phyloP scores from a whole-genome alignment of 495 filamentous ascomycete species.

The Aspergillus leporis region DNA sequence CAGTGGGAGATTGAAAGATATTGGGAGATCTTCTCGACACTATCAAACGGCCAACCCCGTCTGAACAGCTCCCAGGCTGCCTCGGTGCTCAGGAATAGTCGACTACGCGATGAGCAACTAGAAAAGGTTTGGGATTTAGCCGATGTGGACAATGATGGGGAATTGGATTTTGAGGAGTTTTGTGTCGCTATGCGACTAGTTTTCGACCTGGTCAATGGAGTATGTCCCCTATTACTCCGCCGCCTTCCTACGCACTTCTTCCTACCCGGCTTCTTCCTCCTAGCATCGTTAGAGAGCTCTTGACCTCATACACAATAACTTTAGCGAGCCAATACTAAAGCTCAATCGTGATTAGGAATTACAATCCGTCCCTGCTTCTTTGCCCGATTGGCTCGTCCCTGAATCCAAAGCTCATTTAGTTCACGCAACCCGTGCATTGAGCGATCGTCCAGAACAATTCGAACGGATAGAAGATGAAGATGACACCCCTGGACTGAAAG shows the following conservation, averaged over 20 bases:
- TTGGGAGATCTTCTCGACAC: conserved; percentile 96
- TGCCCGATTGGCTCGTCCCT: conserved; percentile 95
- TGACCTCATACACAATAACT: background rate
- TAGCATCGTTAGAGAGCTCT: background rate
- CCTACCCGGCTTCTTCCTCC: background rate
- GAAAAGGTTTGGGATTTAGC: conserved; percentile 97
- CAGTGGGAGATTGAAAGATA: conserved; percentile 96
- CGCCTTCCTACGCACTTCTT: background rate
- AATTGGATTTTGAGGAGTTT: conserved; percentile 98
- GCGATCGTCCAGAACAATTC: conserved; percentile 71
- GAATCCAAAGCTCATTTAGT: conserved; percentile 96
- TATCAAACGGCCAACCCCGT: conserved; percentile 75
- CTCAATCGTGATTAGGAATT: conserved; percentile 63
- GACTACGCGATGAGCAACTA: conserved; percentile 88
- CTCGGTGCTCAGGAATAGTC: conserved; percentile 92
- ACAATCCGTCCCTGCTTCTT: conserved; percentile 72
- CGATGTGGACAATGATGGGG: conserved; percentile 94
- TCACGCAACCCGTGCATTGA: conserved; percentile 81
- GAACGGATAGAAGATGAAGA: conserved; percentile 75
- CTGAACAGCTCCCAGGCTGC: conserved; percentile 90
- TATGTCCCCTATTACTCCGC: conserved; percentile 43
- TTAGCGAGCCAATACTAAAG: background rate
- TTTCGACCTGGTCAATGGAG: conserved; percentile 94
- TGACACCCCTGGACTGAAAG: conserved; percentile 79
- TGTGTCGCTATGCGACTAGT: conserved; percentile 98